A percentile compares a stretch with the other conserved stretches of the same genome.
These are phyloP conservation scores for Vigna radiata DNA, from an alignment of 306 rosid genomes.

Conservation along the genomic window DNA sequence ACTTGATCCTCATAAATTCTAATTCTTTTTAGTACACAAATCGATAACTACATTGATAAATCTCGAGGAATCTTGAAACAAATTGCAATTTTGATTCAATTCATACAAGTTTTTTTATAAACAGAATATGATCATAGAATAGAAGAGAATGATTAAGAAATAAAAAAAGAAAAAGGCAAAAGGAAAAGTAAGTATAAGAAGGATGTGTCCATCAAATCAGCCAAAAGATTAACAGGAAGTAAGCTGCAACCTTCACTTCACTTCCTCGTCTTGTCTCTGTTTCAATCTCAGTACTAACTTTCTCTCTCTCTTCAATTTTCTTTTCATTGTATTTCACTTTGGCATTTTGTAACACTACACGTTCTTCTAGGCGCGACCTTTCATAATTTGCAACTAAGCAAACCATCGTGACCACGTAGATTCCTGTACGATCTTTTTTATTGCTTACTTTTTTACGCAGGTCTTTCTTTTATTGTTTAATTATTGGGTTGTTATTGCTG, in stretches of 20 bases:
- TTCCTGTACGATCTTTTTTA: not conserved
- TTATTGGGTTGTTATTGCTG: conserved; percentile 13
- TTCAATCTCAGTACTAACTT: not conserved
- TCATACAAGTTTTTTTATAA: too few relatives aligned
- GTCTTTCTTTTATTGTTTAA: not conserved
- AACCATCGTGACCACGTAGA: conserved; percentile 15
- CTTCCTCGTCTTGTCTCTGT: conserved; percentile 44
- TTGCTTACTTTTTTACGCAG: conserved; percentile 19
- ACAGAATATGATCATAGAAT: too few relatives aligned
- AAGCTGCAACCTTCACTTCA: conserved; percentile 1
- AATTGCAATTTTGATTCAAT: too few relatives aligned
- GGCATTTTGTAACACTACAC: not conserved
- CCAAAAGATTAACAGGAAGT: conserved; percentile 40
- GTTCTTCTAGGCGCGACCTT: conserved; percentile 17
- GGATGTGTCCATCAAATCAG: conserved; percentile 42
- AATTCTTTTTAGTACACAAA: too few relatives aligned
- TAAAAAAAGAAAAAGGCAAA: conserved; percentile 1
- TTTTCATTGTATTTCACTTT: not conserved
- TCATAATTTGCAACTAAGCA: not conserved
- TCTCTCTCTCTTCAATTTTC: not conserved
- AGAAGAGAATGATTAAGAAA: not conserved
- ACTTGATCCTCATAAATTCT: too few relatives aligned
- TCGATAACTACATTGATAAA: too few relatives aligned
- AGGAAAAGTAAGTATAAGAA: conserved; percentile 7
- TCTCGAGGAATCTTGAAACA: too few relatives aligned